Percentiles rank a stretch among this genome's conserved stretches.
These are phyloP conservation scores for Diaporthe capsici DNA, from an alignment of 2,329 filamentous ascomycete species.

Conservation along the genomic window DNA sequence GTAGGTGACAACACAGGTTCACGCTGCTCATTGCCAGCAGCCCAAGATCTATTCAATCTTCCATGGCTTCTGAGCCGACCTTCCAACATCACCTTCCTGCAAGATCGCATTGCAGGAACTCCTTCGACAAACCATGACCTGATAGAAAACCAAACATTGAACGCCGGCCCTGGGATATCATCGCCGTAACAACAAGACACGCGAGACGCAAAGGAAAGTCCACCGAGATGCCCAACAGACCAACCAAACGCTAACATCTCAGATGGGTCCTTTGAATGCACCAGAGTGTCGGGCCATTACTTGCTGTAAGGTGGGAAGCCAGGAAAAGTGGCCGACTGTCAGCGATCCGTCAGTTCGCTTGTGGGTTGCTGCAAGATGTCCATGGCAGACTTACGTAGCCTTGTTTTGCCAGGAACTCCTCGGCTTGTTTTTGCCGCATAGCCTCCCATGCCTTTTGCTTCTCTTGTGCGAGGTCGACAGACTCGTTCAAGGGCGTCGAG, in stretches of 20 bases:
- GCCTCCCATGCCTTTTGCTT: constrained; percentile 36
- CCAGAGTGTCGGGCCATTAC: constrained; percentile 16
- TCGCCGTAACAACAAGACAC: not conserved
- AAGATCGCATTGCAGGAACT: not conserved
- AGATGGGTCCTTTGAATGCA: constrained; percentile 25
- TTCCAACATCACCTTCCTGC: not conserved
- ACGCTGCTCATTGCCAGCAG: not conserved
- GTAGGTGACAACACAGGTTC: not conserved
- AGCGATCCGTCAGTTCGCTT: not conserved
- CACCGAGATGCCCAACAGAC: not conserved
- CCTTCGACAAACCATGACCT: not conserved
- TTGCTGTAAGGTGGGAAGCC: constrained; percentile 18
- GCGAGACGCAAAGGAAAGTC: not conserved
- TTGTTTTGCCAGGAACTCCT: constrained; percentile 35
- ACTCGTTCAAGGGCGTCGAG: constrained; percentile 24
- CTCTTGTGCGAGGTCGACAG: constrained; percentile 4
- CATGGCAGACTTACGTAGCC: constrained; percentile 37
- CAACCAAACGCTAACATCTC: not conserved
- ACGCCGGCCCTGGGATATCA: constrained; percentile 24
- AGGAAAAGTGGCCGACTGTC: constrained; percentile 28
- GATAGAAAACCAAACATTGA: not conserved
- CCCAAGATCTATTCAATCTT: not conserved
- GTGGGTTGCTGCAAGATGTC: not conserved
- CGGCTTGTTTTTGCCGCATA: constrained; percentile 33
- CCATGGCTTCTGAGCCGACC: not conserved